phyloP scores from a whole-genome alignment of 2,329 filamentous ascomycete genomes.

The Aspergillus japonicus region DNA sequence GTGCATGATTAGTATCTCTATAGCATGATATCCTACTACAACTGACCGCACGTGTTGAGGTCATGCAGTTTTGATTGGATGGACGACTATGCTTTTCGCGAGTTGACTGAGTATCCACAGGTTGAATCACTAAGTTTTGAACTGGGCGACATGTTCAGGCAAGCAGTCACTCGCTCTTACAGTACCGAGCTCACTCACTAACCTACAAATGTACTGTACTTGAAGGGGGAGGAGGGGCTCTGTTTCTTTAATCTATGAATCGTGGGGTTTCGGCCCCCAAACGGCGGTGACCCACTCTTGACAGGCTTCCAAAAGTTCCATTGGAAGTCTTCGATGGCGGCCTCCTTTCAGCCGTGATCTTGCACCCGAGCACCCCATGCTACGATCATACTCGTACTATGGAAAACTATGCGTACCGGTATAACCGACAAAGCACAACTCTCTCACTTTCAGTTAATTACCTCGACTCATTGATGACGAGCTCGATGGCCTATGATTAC shows the following conservation, averaged over 20 bases:
- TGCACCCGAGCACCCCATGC: conserved; percentile 26
- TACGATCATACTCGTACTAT: conserved; percentile 20
- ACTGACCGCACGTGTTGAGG: conserved; percentile 2
- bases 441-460: too few species aligned
- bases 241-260: conserved; percentile 5
- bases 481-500: too few species aligned
- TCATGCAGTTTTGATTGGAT: background rate
- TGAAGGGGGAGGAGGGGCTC: conserved; percentile 1
- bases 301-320: conserved; percentile 26
- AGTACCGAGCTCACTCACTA: background rate
- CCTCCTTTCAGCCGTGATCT: conserved; percentile 22
- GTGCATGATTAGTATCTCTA: background rate
- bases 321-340: conserved; percentile 18
- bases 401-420: conserved; percentile 5
- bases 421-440: background rate
- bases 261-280: conserved; percentile 17
- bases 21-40: background rate
- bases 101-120: background rate
- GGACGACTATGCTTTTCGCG: background rate
- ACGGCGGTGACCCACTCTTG: conserved; percentile 25
- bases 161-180: background rate
- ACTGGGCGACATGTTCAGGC: too few species aligned
- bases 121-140: background rate
- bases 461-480: too few species aligned
- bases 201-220: too few species aligned